phyloP scores from a whole-genome alignment of 352 stramenopile species.

The Blastocystis sp. region DNA sequence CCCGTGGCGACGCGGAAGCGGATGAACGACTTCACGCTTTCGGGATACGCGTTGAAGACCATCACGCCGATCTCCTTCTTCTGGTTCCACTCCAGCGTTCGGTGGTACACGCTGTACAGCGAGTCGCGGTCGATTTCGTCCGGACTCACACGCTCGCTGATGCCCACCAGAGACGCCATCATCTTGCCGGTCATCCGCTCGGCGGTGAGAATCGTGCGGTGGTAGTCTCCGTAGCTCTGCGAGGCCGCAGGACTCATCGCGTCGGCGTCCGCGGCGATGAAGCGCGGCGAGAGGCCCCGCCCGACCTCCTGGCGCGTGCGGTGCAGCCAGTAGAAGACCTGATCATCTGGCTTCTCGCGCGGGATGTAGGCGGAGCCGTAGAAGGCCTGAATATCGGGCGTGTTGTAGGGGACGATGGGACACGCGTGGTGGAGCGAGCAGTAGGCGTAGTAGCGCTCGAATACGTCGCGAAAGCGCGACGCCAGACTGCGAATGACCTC shows the following conservation, averaged over 20 bases:
- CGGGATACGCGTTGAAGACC: neutral
- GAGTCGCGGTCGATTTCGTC: conserved; percentile 19
- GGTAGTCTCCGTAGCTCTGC: neutral
- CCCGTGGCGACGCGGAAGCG: neutral
- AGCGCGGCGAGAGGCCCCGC: neutral
- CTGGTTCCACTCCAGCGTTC: conserved; percentile 38
- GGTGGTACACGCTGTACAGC: conserved; percentile 19
- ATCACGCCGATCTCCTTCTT: conserved; percentile 50
- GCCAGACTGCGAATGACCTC: neutral
- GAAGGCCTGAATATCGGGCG: neutral
- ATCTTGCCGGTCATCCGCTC: conserved; percentile 13
- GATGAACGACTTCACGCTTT: neutral
- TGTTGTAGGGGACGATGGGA: neutral
- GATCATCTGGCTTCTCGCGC: neutral
- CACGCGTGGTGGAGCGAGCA: neutral
- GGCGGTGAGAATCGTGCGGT: neutral
- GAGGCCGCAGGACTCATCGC: neutral
- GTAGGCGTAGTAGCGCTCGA: conserved; percentile 16
- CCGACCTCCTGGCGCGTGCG: neutral
- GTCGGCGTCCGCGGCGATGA: neutral
- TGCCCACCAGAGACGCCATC: neutral
- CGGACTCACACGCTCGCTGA: conserved; percentile 23
- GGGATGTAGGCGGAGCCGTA: neutral
- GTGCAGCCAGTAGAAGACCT: conserved; percentile 8
- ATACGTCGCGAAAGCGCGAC: neutral